Conservation (phyloP, 192 early-diverging fungal species). For the Rhizophlyctis rosea region DNA sequence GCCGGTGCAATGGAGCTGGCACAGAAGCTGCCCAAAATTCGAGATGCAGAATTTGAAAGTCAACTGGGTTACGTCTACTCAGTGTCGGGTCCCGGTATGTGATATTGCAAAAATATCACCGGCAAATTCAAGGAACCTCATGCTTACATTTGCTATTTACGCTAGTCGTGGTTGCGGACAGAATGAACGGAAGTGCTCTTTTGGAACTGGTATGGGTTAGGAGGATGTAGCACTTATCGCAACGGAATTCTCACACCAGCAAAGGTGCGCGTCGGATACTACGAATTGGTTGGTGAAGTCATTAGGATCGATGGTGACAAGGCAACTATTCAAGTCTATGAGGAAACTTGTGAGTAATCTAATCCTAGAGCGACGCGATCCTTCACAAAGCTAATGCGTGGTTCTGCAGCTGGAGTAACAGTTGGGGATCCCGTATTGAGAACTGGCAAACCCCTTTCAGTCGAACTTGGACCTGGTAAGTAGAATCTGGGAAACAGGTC, state of each 20-base stretch:
- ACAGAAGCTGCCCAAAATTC: constrained; percentile 76
- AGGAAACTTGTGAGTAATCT: constrained; percentile 80
- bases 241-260: constrained; percentile 2
- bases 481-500: constrained; percentile 8
- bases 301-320: constrained; percentile 99
- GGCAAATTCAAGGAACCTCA: no score
- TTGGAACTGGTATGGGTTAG: constrained; percentile 81
- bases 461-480: constrained; percentile 95
- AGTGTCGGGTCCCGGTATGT: constrained; percentile 94
- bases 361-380: neutral
- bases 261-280: constrained; percentile 94
- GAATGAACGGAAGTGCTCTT: constrained; percentile 97
- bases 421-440: constrained; percentile 98
- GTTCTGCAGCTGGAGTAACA: constrained; percentile 79
- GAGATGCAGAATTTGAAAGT: constrained; percentile 81
- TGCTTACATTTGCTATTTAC: no score
- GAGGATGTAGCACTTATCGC: neutral
- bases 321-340: constrained; percentile 99
- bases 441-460: constrained; percentile 97
- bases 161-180: constrained; percentile 95
- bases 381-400: constrained; percentile 1
- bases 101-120: no score
- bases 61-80: constrained; percentile 91
- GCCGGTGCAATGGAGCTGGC: constrained; percentile 86
- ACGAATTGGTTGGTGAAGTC: constrained; percentile 97